Evolutionary conservation across 1,139 yeast species (phyloP), one percentile per base, ranked within the genome.

Genomic region (Suhomyces wounanorum): DNA sequence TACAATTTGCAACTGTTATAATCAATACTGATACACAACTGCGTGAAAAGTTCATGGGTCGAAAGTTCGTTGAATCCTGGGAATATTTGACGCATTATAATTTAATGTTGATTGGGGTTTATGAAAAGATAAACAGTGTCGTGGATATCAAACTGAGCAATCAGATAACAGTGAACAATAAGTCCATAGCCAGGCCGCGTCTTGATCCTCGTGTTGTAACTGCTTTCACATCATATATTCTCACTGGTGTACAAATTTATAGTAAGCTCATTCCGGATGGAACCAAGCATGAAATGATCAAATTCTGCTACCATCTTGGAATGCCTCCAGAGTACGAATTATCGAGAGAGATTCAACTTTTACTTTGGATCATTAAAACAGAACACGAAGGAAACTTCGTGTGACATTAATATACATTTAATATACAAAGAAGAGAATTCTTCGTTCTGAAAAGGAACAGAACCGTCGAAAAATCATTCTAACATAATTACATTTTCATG

Each of bases 51-150:
- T 75, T 75, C 51, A 63, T 76, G 55, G 64, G 70, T 21, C 62
- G 68, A 35, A 66, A 67, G 50, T 75, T 73, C 49, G 53, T 66
- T 25, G 80, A 76, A 14, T 63, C 75, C 45, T 73, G 78, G 75
- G 67, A 61, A 8, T 71, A 59, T 45, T 55, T 68, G 42, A 55
- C 57, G 5, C 49, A 54, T n/a, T 55, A 63, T 42, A 59, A 66
- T 6, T 46, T 46, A 1, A 40, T 62, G 9, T 54, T 62, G 35
- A 48, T 46, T 21, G 40, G 26, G 3, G 28, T 40, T 1, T 23
- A 26, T 16, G 30, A 40, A 16, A 44, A 23, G 40, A 23, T 11
- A 3, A 45, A 38, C 26, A 44, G 40, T 31, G 35, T 28, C 26
- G 13, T 14, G 14, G 23, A 31, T 35, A 4, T 14, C 28, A n/a